A percentile compares a stretch with the other conserved stretches of the same genome.
phyloP scores from a whole-genome alignment of 2,329 filamentous ascomycete genomes.

The Colletotrichum melonis region DNA sequence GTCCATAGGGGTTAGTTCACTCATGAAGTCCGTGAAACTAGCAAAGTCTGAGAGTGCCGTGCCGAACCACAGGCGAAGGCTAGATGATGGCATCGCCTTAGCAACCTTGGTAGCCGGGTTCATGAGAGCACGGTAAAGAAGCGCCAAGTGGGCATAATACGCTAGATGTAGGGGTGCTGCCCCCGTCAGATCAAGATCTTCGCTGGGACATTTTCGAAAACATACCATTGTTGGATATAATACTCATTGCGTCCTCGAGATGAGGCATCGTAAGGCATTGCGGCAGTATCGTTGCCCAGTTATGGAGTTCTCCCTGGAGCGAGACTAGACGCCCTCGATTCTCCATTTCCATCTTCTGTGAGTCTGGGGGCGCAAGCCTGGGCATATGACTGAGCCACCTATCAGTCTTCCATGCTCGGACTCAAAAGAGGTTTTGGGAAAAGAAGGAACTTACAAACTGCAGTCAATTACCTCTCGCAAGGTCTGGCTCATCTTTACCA shows the following conservation, averaged over 20 bases:
- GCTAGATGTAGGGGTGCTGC: slow-evolving; percentile 52
- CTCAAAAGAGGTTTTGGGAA: background rate
- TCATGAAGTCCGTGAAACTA: slow-evolving; percentile 52
- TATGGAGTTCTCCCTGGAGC: slow-evolving; percentile 44
- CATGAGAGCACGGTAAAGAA: slow-evolving; percentile 58
- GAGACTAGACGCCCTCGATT: slow-evolving; percentile 38
- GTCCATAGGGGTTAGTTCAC: slow-evolving; percentile 46
- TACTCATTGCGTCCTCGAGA: slow-evolving; percentile 13
- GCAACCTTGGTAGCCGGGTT: slow-evolving; percentile 55
- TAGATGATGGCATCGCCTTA: slow-evolving; percentile 49
- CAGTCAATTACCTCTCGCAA: slow-evolving; percentile 47
- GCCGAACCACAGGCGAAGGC: slow-evolving; percentile 48
- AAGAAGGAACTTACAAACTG: slow-evolving; percentile 44
- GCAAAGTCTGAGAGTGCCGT: slow-evolving; percentile 49
- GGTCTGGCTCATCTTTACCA: slow-evolving; percentile 44
- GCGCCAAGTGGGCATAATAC: slow-evolving; percentile 53
- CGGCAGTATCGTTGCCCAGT: slow-evolving; percentile 51
- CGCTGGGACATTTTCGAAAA: no score
- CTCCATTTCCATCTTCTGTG: slow-evolving; percentile 28
- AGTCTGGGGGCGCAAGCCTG: slow-evolving; percentile 29
- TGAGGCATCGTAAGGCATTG: slow-evolving; percentile 46
- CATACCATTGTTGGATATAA: slow-evolving; percentile 39
- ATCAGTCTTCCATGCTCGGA: slow-evolving; percentile 9
- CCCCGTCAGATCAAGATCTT: slow-evolving; percentile 8
- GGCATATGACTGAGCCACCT: slow-evolving; percentile 41